Evolutionary conservation across 2,329 filamentous ascomycete genomes (phyloP).

Genomic region (Aspergillus sp.): DNA sequence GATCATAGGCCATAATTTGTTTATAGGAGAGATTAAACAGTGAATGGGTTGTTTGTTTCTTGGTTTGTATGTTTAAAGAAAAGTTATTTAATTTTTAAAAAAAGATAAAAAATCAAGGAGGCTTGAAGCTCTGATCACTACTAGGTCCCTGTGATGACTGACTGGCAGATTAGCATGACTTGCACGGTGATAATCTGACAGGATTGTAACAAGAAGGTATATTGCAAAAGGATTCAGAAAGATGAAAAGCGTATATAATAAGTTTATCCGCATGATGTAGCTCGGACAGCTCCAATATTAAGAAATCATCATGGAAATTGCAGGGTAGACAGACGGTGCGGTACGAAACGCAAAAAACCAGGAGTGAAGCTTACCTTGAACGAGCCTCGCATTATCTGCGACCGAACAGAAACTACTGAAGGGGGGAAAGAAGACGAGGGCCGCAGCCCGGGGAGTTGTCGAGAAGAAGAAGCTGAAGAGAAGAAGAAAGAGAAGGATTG

Average conservation of each 20-base stretch:
- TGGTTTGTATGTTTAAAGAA: not conserved
- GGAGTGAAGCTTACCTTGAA: constrained; percentile 29
- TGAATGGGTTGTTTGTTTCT: not conserved
- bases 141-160: constrained; percentile 33
- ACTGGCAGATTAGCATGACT: constrained; percentile 23
- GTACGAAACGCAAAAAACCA: not conserved
- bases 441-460: constrained; percentile 24
- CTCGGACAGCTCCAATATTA: constrained; percentile 80
- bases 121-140: constrained; percentile 35
- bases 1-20: constrained; percentile 49
- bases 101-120: constrained; percentile 30
- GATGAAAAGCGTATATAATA: constrained; percentile 54
- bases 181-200: not conserved
- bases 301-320: constrained; percentile 54
- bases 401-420: constrained; percentile 2
- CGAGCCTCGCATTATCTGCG: constrained; percentile 29
- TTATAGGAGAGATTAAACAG: not conserved
- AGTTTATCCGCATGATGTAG: constrained; percentile 59
- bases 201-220: constrained; percentile 3
- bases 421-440: constrained; percentile 14
- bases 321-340: not conserved
- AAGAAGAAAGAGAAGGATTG: constrained; percentile 10
- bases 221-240: constrained; percentile 24
- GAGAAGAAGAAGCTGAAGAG: constrained; percentile 5
- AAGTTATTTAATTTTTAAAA: constrained; percentile 2